A percentile compares a stretch with the other conserved stretches of the same genome.
Conservation (phyloP, 805 yeast genomes). For the Schizosaccharomyces japonicus region DNA sequence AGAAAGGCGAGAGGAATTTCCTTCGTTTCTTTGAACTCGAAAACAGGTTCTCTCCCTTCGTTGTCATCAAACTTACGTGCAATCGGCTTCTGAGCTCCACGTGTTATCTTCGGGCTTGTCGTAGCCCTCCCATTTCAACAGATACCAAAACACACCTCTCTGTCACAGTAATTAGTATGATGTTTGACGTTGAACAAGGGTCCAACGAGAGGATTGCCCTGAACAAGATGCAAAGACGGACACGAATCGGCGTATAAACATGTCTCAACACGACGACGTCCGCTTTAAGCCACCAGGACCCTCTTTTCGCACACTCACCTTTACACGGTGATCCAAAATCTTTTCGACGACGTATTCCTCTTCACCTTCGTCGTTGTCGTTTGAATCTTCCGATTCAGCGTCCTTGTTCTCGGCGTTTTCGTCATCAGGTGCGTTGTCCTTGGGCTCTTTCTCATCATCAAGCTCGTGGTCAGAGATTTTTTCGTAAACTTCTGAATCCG, state of each 20-base stretch:
- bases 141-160: constrained; percentile 1
- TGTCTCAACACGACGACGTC: no score
- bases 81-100: constrained; percentile 3
- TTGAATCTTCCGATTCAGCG: neutral
- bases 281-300: no score
- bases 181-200: neutral
- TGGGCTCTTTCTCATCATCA: no score
- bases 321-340: neutral
- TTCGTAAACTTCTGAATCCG: no score
- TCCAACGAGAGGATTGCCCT: neutral
- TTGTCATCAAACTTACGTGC: neutral
- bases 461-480: no score
- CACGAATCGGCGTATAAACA: neutral
- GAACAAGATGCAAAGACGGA: neutral
- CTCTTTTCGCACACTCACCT: no score
- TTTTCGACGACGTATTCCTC: constrained; percentile 4
- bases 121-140: constrained; percentile 4
- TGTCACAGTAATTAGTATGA: neutral
- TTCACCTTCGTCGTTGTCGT: neutral
- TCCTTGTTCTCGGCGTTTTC: constrained; percentile 2
- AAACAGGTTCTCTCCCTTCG: no score
- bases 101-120: constrained; percentile 3
- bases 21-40: no score
- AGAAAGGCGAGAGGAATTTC: neutral
- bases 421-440: neutral